Evolutionary conservation across 1,284 basidiomycete species (phyloP), one percentile per base, ranked within the genome.

Genomic region (Leccinum huronense): DNA sequence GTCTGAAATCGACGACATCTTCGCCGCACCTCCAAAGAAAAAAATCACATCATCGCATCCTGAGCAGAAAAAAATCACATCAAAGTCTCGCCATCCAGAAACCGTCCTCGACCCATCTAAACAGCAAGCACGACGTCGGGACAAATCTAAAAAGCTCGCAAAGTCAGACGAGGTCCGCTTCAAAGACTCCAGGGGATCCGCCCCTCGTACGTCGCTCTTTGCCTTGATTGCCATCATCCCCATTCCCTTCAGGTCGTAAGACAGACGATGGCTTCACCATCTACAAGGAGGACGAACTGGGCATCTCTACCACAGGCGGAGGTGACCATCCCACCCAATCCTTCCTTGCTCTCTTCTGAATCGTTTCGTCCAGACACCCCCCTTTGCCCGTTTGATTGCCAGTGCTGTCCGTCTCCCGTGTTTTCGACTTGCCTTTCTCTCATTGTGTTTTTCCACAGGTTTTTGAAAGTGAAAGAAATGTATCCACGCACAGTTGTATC

Each of bases 201-300:
- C 83, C 23, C 81, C 87, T 68, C 84, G 93, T 94, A 73, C 71
- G 91, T 85, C 40, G 56, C 63, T 62, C 48, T 56, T 59, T 58
- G 62, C 58, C 31, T 38, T 11, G 16, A 45, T 53, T 7, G 16
- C 63, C 33, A 55, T 63, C 55, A 56, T 63, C 59, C 48, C 66
- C 70, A 61, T 63, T 13, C 23, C 61, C 56, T 58, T 59, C 72
- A 94, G 94, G 92, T 65, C 85, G 86, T 45, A 89, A 83, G 76
- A 96, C 94, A 0, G 91, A 91, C 65, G 94, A 96, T 75, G 94
- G 94, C 0, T 95, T 85, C 80, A 75, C 80, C 38, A 86, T 96
- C 42, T 96, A 89, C 77, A 95, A 94, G 74, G 94, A 94, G 75
- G 90, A 89, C 68, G 94, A 95, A 70, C 84, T 96, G 11, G 86